Conservation (phyloP, 129 eudicot genomes). For the Flaveria bidentis region DNA sequence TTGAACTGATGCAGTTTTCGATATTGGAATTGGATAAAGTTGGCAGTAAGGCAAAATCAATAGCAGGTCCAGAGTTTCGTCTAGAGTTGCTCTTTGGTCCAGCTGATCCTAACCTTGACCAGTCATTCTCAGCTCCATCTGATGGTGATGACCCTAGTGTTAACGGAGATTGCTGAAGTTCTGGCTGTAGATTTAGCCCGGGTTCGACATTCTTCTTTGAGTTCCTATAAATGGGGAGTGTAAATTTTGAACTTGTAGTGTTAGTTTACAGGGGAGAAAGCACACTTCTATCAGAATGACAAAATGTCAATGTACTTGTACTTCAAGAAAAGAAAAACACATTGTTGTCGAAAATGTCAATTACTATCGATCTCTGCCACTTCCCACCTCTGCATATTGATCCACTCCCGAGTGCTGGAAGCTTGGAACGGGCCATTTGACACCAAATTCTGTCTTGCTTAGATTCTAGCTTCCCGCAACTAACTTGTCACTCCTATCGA, state of each 20-base stretch:
- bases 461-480: too few species aligned
- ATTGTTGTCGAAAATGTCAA: too few species aligned
- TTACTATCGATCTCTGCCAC: too few species aligned
- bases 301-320: not conserved
- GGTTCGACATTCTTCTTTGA: conserved; percentile 24
- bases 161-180: conserved; percentile 15
- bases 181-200: conserved; percentile 26
- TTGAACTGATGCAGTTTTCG: conserved; percentile 46
- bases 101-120: conserved; percentile 31
- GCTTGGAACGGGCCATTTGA: too few species aligned
- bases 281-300: not conserved
- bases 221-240: conserved; percentile 3
- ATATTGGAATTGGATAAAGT: conserved; percentile 66
- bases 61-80: conserved; percentile 67
- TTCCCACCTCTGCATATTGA: too few species aligned
- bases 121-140: conserved; percentile 24
- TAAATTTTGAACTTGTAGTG: conserved; percentile 30
- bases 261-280: not conserved
- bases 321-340: not conserved
- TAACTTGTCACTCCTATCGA: too few species aligned
- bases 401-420: too few species aligned
- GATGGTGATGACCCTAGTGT: conserved; percentile 25
- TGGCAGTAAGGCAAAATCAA: conserved; percentile 55
- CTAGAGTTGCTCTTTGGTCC: conserved; percentile 72
- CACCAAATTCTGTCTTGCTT: too few species aligned